Evolutionary conservation across 2,329 filamentous ascomycete genomes (phyloP), one percentile per base, ranked within the genome.

Genomic region (Peltaster fructicola): DNA sequence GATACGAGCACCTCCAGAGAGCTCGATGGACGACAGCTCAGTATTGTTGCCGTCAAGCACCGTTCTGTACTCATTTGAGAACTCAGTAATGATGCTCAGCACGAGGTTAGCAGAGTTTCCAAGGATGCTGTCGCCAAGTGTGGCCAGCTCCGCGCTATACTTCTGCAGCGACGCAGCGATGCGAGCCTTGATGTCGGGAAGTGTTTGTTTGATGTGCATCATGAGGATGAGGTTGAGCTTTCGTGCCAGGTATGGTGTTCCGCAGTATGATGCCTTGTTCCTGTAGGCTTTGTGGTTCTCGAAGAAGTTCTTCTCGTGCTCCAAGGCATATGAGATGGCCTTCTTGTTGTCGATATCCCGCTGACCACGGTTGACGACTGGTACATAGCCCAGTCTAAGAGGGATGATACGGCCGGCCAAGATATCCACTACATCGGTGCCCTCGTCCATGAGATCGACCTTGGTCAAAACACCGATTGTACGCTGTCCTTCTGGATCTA

Each of bases 141-240:
- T 71, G 29, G 69, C 61, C 12, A 98, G 65, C 53, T 98, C 88
- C 20, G 70, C 56, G 4, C 68, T 63, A 54, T 98, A 98, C 51
- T 98, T 98, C 48, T 84, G 75, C 31, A 98, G 62, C 8, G 85
- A 93, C 38, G 79, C 77, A n/a, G 78, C 69, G 41, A 98, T 98
- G 35, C 90, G 77, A 8, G 79, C 81, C 60, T 98, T 98, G 63
- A 98, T 98, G 48, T 98, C 88, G 19, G 88, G 88, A 8, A 98
- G 68, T 2, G 88, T 98, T 60, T 98, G 85, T 59, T 98, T 98
- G 63, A 98, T 98, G 61, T 98, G 88, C 88, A 98, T 98, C 85
- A 98, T 95, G 40, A 98, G 67, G 47, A 98, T 95, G 44, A 98
- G 64, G 56, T 98, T 98, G 32, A 98, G 69, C 58, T 98, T 98